Evolutionary conservation across 164 flowering plant genomes (phyloP), one percentile per base, ranked within the genome.

Genomic region (Vitis labrusca): DNA sequence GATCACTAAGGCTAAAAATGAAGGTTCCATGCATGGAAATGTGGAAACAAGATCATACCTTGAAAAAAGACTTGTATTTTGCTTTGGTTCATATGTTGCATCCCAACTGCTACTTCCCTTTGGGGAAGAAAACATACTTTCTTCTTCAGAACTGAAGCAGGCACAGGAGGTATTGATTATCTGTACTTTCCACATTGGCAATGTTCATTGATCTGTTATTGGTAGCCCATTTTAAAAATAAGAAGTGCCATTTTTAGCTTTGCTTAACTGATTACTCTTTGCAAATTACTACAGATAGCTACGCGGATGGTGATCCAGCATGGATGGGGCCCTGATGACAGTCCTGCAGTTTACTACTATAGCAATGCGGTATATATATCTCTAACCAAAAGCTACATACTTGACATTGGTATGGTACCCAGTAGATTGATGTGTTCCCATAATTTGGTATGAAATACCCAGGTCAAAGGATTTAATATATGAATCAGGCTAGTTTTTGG

Each of bases 311-410:
- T 95, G 74, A 85, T 95, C 77, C 93, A 95, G 81, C 92, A 85
- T 83, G 99, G 99, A 50, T 95, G 99, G 99, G 94, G 92, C 0
- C 96, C 97, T 71, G 98, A 91, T 84, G 95, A 89, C 68, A 89
- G 88, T 80, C 91, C 90, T 64, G 77, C 96, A 69, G 79, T 95
- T 53, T 92, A 92, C 80, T 88, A 85, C 27, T 76, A 73, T 64
- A 80, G 73, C 66, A 89, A 83, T 79, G 89, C 95, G 89, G 97
- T 91, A 92, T 69, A 50, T 27, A 30, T 59, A 72, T 76, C 59
- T 73, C 71, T 58, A 13, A 10, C 23, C n/a, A 51, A 14, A 32
- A 29, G 23, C 23, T 27, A 27, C 30, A 17, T 50, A 2, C 5
- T 14, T 50, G 29, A 55, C 3, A 59, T 27, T 59, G 29, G 27